A percentile compares a stretch with the other conserved stretches of the same genome.
Conservation (phyloP, 148 eudicot genomes). For the Rhododendron kiyosumense region DNA sequence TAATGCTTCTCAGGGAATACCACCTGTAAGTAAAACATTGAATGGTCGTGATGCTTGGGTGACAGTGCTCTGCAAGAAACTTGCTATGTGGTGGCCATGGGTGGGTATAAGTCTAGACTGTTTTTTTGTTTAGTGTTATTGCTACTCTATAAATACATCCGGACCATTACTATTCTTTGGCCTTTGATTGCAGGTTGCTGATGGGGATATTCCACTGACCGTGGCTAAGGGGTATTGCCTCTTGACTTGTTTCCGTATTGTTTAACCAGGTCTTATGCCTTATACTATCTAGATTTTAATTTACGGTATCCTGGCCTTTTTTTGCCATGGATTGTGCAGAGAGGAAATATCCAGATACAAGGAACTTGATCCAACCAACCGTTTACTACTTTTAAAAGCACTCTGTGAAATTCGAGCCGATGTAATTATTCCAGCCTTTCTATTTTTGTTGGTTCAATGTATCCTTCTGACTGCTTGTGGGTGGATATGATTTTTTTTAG, state of each 20-base stretch:
- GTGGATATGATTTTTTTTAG: neutral
- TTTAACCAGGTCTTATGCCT: neutral
- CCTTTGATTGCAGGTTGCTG: slow-evolving; percentile 63
- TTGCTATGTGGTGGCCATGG: slow-evolving; percentile 87
- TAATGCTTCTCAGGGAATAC: slow-evolving; percentile 59
- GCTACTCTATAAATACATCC: neutral
- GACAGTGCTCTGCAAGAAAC: slow-evolving; percentile 64
- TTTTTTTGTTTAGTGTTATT: neutral
- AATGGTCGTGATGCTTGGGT: slow-evolving; percentile 65
- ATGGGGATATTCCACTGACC: slow-evolving; percentile 67
- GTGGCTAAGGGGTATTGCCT: slow-evolving; percentile 66
- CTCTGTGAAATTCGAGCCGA: slow-evolving; percentile 81
- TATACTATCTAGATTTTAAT: neutral
- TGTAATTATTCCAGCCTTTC: slow-evolving; percentile 29
- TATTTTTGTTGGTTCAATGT: neutral
- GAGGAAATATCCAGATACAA: slow-evolving; percentile 71
- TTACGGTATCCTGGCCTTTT: neutral
- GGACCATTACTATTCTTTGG: slow-evolving; percentile 4
- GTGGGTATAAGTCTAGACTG: slow-evolving; percentile 35
- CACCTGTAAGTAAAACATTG: slow-evolving; percentile 48
- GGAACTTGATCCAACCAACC: slow-evolving; percentile 68
- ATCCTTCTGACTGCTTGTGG: neutral
- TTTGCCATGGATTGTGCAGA: slow-evolving; percentile 35
- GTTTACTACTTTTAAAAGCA: slow-evolving; percentile 73
- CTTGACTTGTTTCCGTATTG: neutral